Percentiles rank a stretch among this genome's conserved stretches.
These are phyloP conservation scores for Novymonas esmeraldas DNA, from an alignment of 208 protist species.

Conservation along the genomic window DNA sequence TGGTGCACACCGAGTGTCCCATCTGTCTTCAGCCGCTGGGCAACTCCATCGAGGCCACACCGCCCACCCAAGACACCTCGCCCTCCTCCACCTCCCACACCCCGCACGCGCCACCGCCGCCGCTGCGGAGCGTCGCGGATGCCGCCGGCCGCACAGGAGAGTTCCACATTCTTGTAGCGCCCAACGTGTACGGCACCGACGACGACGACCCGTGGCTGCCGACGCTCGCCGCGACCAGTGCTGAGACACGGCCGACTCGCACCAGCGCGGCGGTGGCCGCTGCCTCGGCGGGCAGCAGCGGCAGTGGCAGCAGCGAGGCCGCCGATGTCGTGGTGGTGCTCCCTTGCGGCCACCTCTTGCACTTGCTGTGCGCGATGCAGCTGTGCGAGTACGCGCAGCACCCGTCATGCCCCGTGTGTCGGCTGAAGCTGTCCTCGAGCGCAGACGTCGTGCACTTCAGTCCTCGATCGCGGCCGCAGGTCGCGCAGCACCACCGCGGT, in stretches of 20 bases:
- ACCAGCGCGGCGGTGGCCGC: too few relatives aligned
- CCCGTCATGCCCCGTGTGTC: constrained; percentile 75
- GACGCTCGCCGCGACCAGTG: constrained; percentile 7
- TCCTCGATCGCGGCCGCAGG: constrained; percentile 38
- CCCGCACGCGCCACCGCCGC: constrained; percentile 1
- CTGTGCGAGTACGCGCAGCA: constrained; percentile 53
- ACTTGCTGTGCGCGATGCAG: constrained; percentile 74
- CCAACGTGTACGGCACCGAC: constrained; percentile 38
- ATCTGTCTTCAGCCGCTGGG: constrained; percentile 78
- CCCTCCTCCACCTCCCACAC: constrained; percentile 3
- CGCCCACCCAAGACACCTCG: neutral
- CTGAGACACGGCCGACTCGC: too few relatives aligned
- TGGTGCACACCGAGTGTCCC: constrained; percentile 63
- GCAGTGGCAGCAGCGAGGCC: neutral
- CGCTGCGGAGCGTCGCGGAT: neutral
- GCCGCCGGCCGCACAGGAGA: constrained; percentile 2
- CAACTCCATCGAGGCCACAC: constrained; percentile 16
- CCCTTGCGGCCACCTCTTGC: constrained; percentile 79
- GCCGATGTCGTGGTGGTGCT: constrained; percentile 27
- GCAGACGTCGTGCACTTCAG: constrained; percentile 53
- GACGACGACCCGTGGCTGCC: constrained; percentile 18
- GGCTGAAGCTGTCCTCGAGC: constrained; percentile 26
- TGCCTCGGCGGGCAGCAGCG: neutral
- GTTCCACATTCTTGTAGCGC: constrained; percentile 52
- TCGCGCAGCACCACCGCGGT: too few relatives aligned